Percentiles rank a stretch among this genome's conserved stretches.
phyloP scores from a whole-genome alignment of 148 eudicot genomes.

The Dysphania ambrosioides region DNA sequence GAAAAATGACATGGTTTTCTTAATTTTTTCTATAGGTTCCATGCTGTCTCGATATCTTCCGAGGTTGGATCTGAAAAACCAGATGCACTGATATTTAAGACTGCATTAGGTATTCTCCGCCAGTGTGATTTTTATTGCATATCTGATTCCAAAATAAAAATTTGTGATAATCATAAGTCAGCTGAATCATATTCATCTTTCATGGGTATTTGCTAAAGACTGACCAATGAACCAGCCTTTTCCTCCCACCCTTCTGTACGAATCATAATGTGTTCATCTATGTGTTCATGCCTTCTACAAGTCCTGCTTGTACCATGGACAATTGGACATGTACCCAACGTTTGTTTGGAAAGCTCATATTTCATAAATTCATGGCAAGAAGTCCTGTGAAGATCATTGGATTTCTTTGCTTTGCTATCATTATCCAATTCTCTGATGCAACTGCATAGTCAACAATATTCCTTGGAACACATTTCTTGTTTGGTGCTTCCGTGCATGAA shows the following conservation, averaged over 20 bases:
- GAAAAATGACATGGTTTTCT: constrained; percentile 2
- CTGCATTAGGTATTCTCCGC: constrained; percentile 68
- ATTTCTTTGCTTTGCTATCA: background rate
- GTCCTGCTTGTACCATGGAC: background rate
- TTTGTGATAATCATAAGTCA: background rate
- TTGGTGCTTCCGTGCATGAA: background rate
- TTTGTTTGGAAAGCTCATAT: background rate
- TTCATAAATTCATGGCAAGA: background rate
- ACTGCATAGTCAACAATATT: background rate
- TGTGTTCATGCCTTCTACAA: background rate
- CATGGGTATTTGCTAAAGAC: background rate
- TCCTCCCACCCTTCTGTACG: background rate
- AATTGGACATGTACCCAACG: background rate
- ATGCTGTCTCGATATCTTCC: constrained; percentile 84
- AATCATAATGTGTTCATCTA: background rate
- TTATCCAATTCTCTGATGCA: background rate
- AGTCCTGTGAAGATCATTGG: background rate
- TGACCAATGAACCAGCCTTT: background rate
- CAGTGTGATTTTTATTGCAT: background rate
- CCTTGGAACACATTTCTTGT: background rate
- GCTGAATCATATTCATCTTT: background rate
- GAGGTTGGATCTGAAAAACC: constrained; percentile 97
- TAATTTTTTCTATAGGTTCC: constrained; percentile 56
- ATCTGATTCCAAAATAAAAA: background rate
- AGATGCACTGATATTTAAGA: constrained; percentile 62